Percentiles rank a stretch among this genome's conserved stretches.
These are phyloP conservation scores for Myriosclerotinia duriaeana DNA, from an alignment of 2,329 filamentous ascomycete genomes.

Conservation along the genomic window DNA sequence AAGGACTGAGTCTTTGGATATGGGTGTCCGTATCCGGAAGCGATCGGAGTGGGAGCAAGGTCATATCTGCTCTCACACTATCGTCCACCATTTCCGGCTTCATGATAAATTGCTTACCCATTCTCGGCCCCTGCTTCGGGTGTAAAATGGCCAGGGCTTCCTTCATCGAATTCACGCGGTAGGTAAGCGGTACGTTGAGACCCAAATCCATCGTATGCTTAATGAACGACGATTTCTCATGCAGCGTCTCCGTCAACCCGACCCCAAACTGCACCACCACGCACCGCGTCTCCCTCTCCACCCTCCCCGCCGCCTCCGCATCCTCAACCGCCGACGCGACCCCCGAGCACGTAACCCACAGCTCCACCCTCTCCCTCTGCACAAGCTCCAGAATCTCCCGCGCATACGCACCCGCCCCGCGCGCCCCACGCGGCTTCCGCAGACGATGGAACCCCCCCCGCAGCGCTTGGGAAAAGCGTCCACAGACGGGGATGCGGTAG, in stretches of 20 bases:
- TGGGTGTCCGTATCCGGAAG: constrained; percentile 54
- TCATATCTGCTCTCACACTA: constrained; percentile 59
- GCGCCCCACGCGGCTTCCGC: background rate
- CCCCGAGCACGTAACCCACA: constrained; percentile 65
- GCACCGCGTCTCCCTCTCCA: constrained; percentile 59
- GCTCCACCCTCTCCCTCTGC: constrained; percentile 57
- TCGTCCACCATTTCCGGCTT: constrained; percentile 43
- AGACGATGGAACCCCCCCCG: constrained; percentile 54
- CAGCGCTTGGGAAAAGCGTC: constrained; percentile 59
- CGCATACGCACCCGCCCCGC: constrained; percentile 50
- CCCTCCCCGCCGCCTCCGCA: constrained; percentile 59
- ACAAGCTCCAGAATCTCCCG: constrained; percentile 59
- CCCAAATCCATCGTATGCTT: constrained; percentile 54
- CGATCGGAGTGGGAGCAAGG: constrained; percentile 58
- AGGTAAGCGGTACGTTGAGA: constrained; percentile 54
- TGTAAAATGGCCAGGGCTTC: constrained; percentile 56
- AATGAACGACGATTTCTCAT: constrained; percentile 64
- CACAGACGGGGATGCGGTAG: constrained; percentile 49
- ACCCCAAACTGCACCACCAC: constrained; percentile 63
- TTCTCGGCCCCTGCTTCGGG: constrained; percentile 31
- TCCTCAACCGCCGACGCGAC: constrained; percentile 56
- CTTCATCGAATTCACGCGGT: constrained; percentile 53
- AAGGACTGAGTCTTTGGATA: constrained; percentile 49
- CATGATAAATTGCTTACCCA: constrained; percentile 11
- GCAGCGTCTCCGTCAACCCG: constrained; percentile 54